Evolutionary conservation across 2,329 filamentous ascomycete genomes (phyloP), one percentile per base, ranked within the genome.

Genomic region (Nemania abortiva): DNA sequence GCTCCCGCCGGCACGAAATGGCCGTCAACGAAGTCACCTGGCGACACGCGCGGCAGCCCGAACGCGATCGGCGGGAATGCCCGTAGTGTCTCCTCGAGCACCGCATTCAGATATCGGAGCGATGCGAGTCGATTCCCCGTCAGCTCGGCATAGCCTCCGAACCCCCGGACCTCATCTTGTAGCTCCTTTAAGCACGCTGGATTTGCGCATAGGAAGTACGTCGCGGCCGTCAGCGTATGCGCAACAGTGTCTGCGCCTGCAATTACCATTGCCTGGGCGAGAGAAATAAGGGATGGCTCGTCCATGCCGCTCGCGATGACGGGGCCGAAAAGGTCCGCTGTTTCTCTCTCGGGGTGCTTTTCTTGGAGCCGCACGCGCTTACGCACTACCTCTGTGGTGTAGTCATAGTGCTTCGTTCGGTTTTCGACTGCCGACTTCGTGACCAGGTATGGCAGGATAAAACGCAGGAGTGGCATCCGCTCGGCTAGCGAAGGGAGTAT

Each of bases 191-290:
- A 65, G 9, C 76, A 76, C 5, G 75, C 72, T 0, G 80, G 80
- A 57, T 81, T 74, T 15, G 72, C 73, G 53, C 81, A 74, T n/a
- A 84, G 72, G 45, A 80, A 77, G 63, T 81, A 84, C 10, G 77
- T 77, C 15, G 77, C 76, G 22, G 79, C 79, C 3, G 77, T 78
- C 20, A 84, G 74, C 0, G 78, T 77, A 1, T 80, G 81, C 0
- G 82, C 78, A 0, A 80, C 80, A 4, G 83, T 85, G 68, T 84
- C 83, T 1, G 80, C 80, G 9, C 83, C 82, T 1, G 82, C 82
- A 18, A 81, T 75, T 37, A 84, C 65, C 68, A 77, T 63, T 3
- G 68, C 72, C 42, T 74, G 70, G 7, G 73, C 69, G 24, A 74
- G 66, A 22, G 72, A 73, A 37, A 76, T 73, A 5, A 78, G 70